phyloP scores from a whole-genome alignment of 305 asterid genomes.

The Euphrasia arctica region DNA sequence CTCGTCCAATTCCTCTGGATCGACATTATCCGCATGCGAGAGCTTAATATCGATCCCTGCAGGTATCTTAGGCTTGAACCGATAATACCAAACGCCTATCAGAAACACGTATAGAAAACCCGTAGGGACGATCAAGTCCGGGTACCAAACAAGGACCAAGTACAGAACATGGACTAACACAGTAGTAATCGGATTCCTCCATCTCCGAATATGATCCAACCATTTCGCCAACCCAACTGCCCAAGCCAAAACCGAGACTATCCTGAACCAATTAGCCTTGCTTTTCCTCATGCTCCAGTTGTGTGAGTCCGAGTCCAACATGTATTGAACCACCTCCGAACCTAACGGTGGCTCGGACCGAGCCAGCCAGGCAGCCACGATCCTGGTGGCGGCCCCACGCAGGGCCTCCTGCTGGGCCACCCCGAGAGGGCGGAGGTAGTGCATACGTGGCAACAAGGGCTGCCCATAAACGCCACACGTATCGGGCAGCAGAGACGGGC shows the following conservation, averaged over 20 bases:
- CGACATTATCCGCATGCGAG: constrained; percentile 66
- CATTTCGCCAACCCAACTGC: constrained; percentile 81
- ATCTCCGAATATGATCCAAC: constrained; percentile 74
- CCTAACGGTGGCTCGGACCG: constrained; percentile 90
- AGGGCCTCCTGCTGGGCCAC: constrained; percentile 93
- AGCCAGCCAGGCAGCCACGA: constrained; percentile 79
- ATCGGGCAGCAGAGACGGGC: constrained; percentile 75
- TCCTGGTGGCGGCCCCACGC: constrained; percentile 75
- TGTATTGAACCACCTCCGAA: constrained; percentile 75
- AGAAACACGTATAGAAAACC: constrained; percentile 65
- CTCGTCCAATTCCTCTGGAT: constrained; percentile 83
- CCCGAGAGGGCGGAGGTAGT: constrained; percentile 87
- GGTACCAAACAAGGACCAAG: constrained; percentile 86
- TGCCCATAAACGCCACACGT: constrained; percentile 78
- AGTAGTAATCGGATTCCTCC: constrained; percentile 82
- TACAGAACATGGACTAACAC: constrained; percentile 68
- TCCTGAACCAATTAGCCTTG: constrained; percentile 85
- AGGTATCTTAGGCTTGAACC: constrained; percentile 77
- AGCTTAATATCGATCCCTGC: constrained; percentile 76
- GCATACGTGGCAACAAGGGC: constrained; percentile 82
- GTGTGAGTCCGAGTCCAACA: constrained; percentile 88
- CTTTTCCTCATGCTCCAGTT: constrained; percentile 95
- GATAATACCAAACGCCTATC: constrained; percentile 81
- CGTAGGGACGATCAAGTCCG: constrained; percentile 85
- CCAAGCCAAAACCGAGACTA: constrained; percentile 86